Evolutionary conservation across 129 eudicot species (phyloP).

Genomic region (Gnaphalium uliginosum): DNA sequence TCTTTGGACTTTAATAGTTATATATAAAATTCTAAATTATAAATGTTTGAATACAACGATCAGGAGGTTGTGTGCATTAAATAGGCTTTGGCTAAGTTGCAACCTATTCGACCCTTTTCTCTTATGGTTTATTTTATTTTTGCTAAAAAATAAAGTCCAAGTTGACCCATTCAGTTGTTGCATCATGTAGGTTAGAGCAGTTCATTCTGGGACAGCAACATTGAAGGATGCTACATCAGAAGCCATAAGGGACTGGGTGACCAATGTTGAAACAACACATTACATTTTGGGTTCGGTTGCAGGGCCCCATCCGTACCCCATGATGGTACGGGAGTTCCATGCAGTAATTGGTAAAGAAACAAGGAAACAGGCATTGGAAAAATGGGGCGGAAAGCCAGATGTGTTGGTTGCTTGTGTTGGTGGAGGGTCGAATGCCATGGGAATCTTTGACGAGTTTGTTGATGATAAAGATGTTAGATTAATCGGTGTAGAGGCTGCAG

Average conservation of each 20-base stretch:
- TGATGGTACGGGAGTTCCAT: slow-evolving; percentile 46
- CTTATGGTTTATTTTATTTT: not conserved
- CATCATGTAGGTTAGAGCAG: slow-evolving; percentile 65
- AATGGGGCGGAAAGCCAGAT: slow-evolving; percentile 98
- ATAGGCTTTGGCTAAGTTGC: not conserved
- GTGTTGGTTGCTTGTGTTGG: slow-evolving; percentile 93
- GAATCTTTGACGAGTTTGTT: slow-evolving; percentile 87
- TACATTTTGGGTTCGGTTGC: slow-evolving; percentile 45
- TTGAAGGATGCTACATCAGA: slow-evolving; percentile 93
- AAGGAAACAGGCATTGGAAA: slow-evolving; percentile 85
- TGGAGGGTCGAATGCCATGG: slow-evolving; percentile 97
- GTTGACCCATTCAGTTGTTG: not conserved
- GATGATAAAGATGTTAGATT: slow-evolving; percentile 80
- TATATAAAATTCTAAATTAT: not conserved
- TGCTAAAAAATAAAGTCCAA: not conserved
- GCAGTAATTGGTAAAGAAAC: slow-evolving; percentile 66
- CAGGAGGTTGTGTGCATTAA: not conserved
- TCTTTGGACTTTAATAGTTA: not conserved
- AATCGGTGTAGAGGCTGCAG: slow-evolving; percentile 93
- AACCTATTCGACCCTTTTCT: not conserved
- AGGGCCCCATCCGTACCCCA: slow-evolving; percentile 44
- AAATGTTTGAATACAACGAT: not conserved
- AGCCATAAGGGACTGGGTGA: slow-evolving; percentile 94
- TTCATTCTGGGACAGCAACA: slow-evolving; percentile 93
- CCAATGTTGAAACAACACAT: slow-evolving; percentile 72